Evolutionary conservation across 106 monocot genomes (phyloP).

Genomic region (Dendrobium huoshanense): DNA sequence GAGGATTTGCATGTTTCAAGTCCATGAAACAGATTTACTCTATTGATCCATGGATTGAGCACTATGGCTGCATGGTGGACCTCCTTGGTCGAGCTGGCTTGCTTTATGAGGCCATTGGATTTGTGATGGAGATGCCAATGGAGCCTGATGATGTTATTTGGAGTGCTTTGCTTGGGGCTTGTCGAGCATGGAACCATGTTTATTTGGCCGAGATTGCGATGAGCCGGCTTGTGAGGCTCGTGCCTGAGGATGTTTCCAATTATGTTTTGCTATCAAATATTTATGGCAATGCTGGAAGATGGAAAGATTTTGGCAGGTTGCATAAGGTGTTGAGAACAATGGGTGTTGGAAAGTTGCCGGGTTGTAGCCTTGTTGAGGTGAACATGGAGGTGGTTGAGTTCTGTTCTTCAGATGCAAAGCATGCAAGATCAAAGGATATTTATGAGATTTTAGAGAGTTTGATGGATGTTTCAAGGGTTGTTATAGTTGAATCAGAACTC

Average conservation of each 20-base stretch:
- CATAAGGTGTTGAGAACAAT: slow-evolving; percentile 15
- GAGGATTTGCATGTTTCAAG: slow-evolving; percentile 33
- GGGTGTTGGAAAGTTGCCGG: background rate
- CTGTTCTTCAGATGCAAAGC: slow-evolving; percentile 36
- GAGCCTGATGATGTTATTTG: slow-evolving; percentile 25
- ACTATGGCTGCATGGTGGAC: slow-evolving; percentile 25
- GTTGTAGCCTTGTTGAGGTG: slow-evolving; percentile 38
- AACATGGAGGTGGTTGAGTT: slow-evolving; percentile 28
- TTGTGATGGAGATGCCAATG: slow-evolving; percentile 18
- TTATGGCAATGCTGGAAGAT: slow-evolving; percentile 12
- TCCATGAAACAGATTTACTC: slow-evolving; percentile 29
- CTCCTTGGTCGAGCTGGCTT: slow-evolving; percentile 21
- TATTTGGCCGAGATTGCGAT: slow-evolving; percentile 17
- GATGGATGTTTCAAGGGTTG: slow-evolving; percentile 6
- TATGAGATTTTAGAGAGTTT: slow-evolving; percentile 25
- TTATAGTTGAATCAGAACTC: background rate
- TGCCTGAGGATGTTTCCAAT: slow-evolving; percentile 19
- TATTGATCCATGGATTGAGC: slow-evolving; percentile 49
- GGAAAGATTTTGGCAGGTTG: slow-evolving; percentile 15
- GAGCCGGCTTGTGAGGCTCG: slow-evolving; percentile 12
- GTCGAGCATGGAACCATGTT: background rate
- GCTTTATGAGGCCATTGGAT: slow-evolving; percentile 11
- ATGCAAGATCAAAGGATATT: slow-evolving; percentile 25
- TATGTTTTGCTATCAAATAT: slow-evolving; percentile 23
- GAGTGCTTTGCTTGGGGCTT: slow-evolving; percentile 14